These are phyloP conservation scores for Ottelia alismoides DNA, from an alignment of 106 monocot species.

Conservation along the genomic window DNA sequence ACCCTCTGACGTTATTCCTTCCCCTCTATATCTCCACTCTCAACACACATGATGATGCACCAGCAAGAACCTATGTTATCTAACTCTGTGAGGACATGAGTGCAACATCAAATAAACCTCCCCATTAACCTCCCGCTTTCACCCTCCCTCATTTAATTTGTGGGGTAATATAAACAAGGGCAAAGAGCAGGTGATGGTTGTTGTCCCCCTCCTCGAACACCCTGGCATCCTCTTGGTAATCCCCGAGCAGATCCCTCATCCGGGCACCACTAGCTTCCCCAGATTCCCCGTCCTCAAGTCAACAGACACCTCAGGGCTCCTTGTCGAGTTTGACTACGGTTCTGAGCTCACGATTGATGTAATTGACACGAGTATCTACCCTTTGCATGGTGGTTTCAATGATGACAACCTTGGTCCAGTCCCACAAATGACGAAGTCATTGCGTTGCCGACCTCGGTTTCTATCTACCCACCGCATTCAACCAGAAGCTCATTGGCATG, in stretches of 20 bases:
- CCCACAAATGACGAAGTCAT: slow-evolving; percentile 49
- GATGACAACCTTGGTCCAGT: slow-evolving; percentile 48
- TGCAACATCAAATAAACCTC: too few relatives aligned
- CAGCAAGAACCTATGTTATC: too few relatives aligned
- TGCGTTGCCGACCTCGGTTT: slow-evolving; percentile 47
- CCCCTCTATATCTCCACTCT: too few relatives aligned
- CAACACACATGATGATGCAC: too few relatives aligned
- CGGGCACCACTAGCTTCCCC: slow-evolving; percentile 62
- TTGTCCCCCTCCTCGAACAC: slow-evolving; percentile 10
- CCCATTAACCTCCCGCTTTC: too few relatives aligned
- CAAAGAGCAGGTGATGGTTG: too few relatives aligned
- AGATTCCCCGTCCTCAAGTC: slow-evolving; percentile 70
- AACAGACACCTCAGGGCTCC: slow-evolving; percentile 33
- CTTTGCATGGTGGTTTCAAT: slow-evolving; percentile 49
- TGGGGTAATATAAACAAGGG: too few relatives aligned
- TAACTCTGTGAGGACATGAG: too few relatives aligned
- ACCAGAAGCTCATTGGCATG: slow-evolving; percentile 80
- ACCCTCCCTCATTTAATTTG: too few relatives aligned
- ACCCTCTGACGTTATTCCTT: too few relatives aligned
- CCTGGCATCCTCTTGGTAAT: slow-evolving; percentile 47
- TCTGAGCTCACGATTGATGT: slow-evolving; percentile 72
- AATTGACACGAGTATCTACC: slow-evolving; percentile 78
- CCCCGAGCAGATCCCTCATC: slow-evolving; percentile 51
- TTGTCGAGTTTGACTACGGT: slow-evolving; percentile 68
- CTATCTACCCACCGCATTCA: slow-evolving; percentile 30